phyloP scores from a whole-genome alignment of 805 yeast genomes.

The Osmozyma mogii region DNA sequence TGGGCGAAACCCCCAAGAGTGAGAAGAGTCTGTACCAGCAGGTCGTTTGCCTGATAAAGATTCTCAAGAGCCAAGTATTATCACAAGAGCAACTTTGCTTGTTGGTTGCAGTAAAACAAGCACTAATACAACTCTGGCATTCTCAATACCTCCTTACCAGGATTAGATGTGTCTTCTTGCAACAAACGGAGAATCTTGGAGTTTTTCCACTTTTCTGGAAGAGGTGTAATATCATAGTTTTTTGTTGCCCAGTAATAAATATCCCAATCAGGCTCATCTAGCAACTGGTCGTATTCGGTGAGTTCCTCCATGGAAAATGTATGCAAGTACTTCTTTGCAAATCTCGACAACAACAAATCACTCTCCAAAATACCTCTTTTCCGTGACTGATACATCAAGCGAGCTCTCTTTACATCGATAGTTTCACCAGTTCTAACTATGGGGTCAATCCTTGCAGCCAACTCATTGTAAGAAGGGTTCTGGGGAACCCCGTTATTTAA shows the following conservation, averaged over 20 bases:
- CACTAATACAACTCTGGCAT: constrained; percentile 57
- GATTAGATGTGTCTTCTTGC: constrained; percentile 68
- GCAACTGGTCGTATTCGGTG: constrained; percentile 74
- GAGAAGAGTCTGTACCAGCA: too few relatives aligned
- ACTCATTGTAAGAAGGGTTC: constrained; percentile 31
- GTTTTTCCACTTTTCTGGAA: constrained; percentile 80
- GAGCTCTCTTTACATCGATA: constrained; percentile 69
- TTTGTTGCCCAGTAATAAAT: constrained; percentile 96
- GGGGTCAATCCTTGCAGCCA: constrained; percentile 68
- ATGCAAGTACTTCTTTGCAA: constrained; percentile 68
- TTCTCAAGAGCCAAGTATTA: too few relatives aligned
- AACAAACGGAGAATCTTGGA: constrained; percentile 55
- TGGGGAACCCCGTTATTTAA: constrained; percentile 34
- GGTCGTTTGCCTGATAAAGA: too few relatives aligned
- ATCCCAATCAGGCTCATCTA: constrained; percentile 98
- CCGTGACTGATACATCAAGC: constrained; percentile 83
- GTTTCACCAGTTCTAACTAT: constrained; percentile 68
- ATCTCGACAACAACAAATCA: constrained; percentile 75
- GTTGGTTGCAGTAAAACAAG: too few relatives aligned
- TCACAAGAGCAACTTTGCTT: too few relatives aligned
- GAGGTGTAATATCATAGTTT: constrained; percentile 71
- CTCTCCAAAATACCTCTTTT: constrained; percentile 94
- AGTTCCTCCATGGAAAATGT: constrained; percentile 55
- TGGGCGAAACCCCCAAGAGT: too few relatives aligned
- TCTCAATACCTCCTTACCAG: constrained; percentile 63